These are phyloP conservation scores for Wickerhamiella shivajii DNA, from an alignment of 805 yeast genomes.

Conservation along the genomic window DNA sequence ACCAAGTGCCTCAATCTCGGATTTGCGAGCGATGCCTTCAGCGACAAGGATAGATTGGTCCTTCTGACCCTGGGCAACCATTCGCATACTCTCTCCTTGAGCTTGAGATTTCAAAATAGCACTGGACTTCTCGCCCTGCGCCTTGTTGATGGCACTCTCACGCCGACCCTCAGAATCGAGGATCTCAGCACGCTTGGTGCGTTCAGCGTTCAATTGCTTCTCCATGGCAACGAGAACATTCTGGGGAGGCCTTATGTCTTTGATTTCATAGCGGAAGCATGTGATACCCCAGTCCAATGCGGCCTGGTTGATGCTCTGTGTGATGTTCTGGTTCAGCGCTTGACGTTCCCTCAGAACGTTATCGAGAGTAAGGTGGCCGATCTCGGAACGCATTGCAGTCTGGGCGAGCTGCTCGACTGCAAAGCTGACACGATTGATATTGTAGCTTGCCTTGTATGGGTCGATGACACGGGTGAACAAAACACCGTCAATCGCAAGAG, in stretches of 20 bases:
- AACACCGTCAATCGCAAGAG: constrained; percentile 68
- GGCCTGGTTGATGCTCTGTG: constrained; percentile 61
- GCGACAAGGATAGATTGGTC: constrained; percentile 54
- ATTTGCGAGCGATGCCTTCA: constrained; percentile 48
- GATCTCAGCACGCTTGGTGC: constrained; percentile 65
- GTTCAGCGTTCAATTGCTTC: constrained; percentile 68
- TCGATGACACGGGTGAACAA: constrained; percentile 59
- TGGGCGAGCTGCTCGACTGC: constrained; percentile 73
- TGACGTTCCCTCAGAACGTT: constrained; percentile 63
- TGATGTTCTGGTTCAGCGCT: constrained; percentile 53
- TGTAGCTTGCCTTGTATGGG: constrained; percentile 70
- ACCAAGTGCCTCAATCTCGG: too few species aligned
- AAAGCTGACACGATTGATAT: constrained; percentile 69
- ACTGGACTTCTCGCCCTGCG: constrained; percentile 62
- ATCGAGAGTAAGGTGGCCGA: constrained; percentile 64
- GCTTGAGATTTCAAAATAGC: constrained; percentile 62
- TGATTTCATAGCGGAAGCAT: constrained; percentile 67
- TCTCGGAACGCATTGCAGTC: constrained; percentile 76
- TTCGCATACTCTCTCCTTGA: constrained; percentile 42
- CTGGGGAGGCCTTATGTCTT: constrained; percentile 72
- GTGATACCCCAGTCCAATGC: constrained; percentile 72
- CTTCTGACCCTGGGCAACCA: constrained; percentile 58
- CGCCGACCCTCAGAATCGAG: constrained; percentile 71
- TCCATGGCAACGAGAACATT: constrained; percentile 79
- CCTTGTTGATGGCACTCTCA: constrained; percentile 59